phyloP scores from a whole-genome alignment of 2,329 filamentous ascomycete species.

The Fusarium nygamai region DNA sequence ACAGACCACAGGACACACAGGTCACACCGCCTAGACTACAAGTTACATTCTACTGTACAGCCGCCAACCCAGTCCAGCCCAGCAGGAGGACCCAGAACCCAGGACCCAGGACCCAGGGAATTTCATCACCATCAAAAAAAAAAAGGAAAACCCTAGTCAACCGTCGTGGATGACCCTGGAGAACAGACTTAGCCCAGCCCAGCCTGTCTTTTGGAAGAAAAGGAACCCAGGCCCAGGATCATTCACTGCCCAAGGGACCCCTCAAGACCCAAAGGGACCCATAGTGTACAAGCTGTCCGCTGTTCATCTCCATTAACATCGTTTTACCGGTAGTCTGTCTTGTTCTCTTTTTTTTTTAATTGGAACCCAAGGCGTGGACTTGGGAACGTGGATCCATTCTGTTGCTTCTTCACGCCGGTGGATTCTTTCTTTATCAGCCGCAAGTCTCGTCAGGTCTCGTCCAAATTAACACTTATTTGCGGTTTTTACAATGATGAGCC shows the following conservation, averaged over 20 bases:
- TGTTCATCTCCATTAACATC: conserved; percentile 23
- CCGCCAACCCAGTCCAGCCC: conserved; percentile 4
- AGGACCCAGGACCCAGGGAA: conserved; percentile 42
- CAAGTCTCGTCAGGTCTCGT: conserved; percentile 41
- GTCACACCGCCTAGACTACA: conserved; percentile 44
- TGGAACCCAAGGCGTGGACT: conserved; percentile 40
- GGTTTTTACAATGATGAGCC: conserved; percentile 48
- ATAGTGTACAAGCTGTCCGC: conserved; percentile 43
- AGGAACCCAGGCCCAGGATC: conserved; percentile 36
- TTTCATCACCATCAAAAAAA: conserved; percentile 41
- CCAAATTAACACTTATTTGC: conserved; percentile 39
- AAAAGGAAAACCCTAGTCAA: conserved; percentile 43
- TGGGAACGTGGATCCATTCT: conserved; percentile 13
- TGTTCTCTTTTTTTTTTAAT: conserved; percentile 40
- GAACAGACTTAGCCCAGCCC: conserved; percentile 34
- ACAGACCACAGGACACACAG: conserved; percentile 29
- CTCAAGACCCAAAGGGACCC: conserved; percentile 41
- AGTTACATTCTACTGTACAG: not conserved
- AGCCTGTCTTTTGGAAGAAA: conserved; percentile 40
- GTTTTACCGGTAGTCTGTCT: conserved; percentile 31
- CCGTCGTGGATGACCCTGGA: conserved; percentile 42
- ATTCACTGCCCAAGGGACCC: conserved; percentile 41
- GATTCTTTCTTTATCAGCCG: conserved; percentile 46
- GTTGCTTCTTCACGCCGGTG: conserved; percentile 41
- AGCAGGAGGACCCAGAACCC: conserved; percentile 39